phyloP scores from a whole-genome alignment of 2,329 filamentous ascomycete genomes.

The Alternaria solani region DNA sequence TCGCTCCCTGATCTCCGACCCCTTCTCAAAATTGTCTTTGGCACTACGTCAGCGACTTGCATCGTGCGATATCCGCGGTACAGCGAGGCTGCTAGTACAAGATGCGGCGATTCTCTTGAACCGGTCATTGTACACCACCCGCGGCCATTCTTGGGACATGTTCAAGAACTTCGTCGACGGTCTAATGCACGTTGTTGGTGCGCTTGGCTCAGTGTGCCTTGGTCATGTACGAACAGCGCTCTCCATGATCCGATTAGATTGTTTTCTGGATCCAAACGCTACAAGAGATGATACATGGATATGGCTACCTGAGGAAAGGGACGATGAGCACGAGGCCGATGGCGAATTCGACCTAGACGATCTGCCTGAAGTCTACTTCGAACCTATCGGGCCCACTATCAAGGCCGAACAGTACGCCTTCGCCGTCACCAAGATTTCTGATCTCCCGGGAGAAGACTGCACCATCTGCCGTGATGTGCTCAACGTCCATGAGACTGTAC shows the following conservation, averaged over 20 bases:
- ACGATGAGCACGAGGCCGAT: not conserved
- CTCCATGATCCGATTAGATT: not conserved
- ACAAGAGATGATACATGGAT: not conserved
- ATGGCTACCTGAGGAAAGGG: not conserved
- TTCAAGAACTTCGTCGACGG: not conserved
- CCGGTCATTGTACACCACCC: not conserved
- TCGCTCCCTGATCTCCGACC: not conserved
- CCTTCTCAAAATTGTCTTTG: not conserved
- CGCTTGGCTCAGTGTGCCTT: not conserved
- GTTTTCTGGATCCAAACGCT: not conserved
- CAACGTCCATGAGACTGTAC: not conserved
- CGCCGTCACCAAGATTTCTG: not conserved
- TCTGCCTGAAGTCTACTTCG: not conserved
- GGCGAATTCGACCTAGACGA: not conserved
- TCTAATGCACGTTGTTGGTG: not conserved
- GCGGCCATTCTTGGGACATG: not conserved
- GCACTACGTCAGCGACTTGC: not conserved
- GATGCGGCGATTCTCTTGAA: not conserved
- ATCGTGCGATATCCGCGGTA: not conserved
- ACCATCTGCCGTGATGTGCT: not conserved
- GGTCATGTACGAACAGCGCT: not conserved
- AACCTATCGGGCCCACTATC: not conserved
- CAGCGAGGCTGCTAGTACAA: not conserved
- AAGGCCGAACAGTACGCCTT: not conserved
- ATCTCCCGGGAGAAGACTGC: not conserved